These are phyloP conservation scores for Grosmannia serpens DNA, from an alignment of 2,329 filamentous ascomycete species.

Conservation along the genomic window DNA sequence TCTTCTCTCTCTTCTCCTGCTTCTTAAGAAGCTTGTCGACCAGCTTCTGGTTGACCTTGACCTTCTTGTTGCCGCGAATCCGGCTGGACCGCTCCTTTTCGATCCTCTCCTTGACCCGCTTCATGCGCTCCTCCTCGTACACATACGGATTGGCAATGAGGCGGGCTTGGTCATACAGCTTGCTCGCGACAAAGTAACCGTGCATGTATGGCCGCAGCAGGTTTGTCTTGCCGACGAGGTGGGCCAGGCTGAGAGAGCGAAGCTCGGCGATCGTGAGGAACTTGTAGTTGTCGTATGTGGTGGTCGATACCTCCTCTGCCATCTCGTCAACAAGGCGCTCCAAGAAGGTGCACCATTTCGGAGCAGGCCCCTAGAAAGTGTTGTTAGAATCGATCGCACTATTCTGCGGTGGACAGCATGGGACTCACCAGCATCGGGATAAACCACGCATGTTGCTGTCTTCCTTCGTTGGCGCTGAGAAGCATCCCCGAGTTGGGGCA, in stretches of 20 bases:
- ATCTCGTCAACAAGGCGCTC: constrained; percentile 98
- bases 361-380: constrained; percentile 59
- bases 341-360: constrained; percentile 91
- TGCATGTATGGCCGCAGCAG: constrained; percentile 96
- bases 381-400: neutral
- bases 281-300: constrained; percentile 98
- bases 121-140: constrained; percentile 83
- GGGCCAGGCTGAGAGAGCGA: constrained; percentile 71
- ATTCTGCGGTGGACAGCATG: neutral
- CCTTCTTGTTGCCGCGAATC: constrained; percentile 90
- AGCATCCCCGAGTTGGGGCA: constrained; percentile 90
- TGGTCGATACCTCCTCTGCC: constrained; percentile 68
- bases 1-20: constrained; percentile 46
- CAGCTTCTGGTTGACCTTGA: constrained; percentile 85
- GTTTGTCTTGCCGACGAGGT: constrained; percentile 83
- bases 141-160: constrained; percentile 89
- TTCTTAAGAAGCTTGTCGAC: constrained; percentile 63
- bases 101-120: constrained; percentile 87
- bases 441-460: constrained; percentile 74
- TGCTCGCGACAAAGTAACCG: constrained; percentile 93
- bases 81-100: constrained; percentile 93
- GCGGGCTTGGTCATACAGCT: constrained; percentile 87
- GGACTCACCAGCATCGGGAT: constrained; percentile 13
- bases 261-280: constrained; percentile 87
- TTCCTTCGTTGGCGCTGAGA: constrained; percentile 90